These are phyloP conservation scores for Candida nemodendra DNA, from an alignment of 805 yeast genomes.

Conservation along the genomic window DNA sequence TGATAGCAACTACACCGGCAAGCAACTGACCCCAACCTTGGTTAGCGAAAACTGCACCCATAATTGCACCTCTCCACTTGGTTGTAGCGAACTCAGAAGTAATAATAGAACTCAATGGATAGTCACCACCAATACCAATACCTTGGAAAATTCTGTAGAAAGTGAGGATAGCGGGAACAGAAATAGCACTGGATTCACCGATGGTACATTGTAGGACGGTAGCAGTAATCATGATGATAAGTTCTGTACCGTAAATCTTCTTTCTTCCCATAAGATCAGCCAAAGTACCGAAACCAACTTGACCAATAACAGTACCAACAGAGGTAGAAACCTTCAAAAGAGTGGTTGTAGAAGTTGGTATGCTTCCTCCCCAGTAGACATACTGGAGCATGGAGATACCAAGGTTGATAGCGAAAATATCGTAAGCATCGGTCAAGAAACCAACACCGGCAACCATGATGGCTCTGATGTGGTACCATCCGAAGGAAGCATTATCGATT, in stretches of 20 bases:
- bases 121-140: conserved; percentile 97
- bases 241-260: conserved; percentile 81
- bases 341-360: conserved; percentile 71
- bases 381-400: conserved; percentile 76
- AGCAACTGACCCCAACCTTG: conserved; percentile 95
- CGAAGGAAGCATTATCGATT: conserved; percentile 74
- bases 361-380: conserved; percentile 64
- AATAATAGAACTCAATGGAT: conserved; percentile 89
- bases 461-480: conserved; percentile 82
- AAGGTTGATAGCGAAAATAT: conserved; percentile 85
- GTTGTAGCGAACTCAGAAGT: conserved; percentile 92
- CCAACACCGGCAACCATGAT: conserved; percentile 90
- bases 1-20: conserved; percentile 80
- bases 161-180: conserved; percentile 69
- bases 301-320: conserved; percentile 93
- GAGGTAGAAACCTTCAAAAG: conserved; percentile 85
- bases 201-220: conserved; percentile 73
- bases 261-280: conserved; percentile 87
- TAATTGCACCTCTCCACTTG: conserved; percentile 97
- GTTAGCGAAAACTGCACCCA: conserved; percentile 95
- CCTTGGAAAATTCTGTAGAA: conserved; percentile 87
- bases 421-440: conserved; percentile 89
- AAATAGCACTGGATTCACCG: conserved; percentile 70
- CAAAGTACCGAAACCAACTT: conserved; percentile 75
- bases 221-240: conserved; percentile 79